Evolutionary conservation across 2,329 filamentous ascomycete species (phyloP).

Genomic region (Calonectria ilicicola): DNA sequence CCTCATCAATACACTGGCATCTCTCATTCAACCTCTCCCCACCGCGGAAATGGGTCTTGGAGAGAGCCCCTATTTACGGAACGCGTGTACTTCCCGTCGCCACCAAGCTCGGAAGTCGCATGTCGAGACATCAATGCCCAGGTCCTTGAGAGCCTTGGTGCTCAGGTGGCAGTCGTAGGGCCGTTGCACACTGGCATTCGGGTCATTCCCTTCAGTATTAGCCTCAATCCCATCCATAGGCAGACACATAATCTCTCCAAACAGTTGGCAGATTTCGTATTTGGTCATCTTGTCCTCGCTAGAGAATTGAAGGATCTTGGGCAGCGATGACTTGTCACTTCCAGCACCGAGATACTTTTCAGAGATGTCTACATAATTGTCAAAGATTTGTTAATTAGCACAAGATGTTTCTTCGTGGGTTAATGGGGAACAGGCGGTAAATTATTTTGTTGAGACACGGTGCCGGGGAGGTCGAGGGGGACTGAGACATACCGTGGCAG

Average conservation of each 20-base stretch:
- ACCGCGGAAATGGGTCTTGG: not conserved
- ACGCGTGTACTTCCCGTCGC: constrained; percentile 72
- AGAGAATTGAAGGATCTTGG: constrained; percentile 83
- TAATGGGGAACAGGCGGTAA: not conserved
- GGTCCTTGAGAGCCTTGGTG: constrained; percentile 76
- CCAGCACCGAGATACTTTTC: constrained; percentile 71
- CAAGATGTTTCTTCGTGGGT: not conserved
- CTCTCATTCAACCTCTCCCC: not conserved
- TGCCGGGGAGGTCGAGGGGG: constrained; percentile 4
- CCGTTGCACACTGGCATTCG: constrained; percentile 77
- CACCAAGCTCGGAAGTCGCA: constrained; percentile 87
- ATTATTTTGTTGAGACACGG: constrained; percentile 22
- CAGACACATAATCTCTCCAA: constrained; percentile 84
- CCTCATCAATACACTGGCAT: constrained; percentile 15
- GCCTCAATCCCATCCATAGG: constrained; percentile 75
- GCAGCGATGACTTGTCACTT: constrained; percentile 66
- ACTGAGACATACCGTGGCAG: constrained; percentile 67
- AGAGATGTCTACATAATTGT: constrained; percentile 69
- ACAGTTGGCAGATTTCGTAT: constrained; percentile 84
- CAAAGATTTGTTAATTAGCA: constrained; percentile 4
- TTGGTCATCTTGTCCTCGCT: constrained; percentile 90
- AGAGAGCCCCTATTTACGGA: constrained; percentile 59
- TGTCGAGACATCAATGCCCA: constrained; percentile 81
- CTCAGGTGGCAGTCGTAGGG: constrained; percentile 92
- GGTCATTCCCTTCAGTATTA: constrained; percentile 79